Evolutionary conservation across 345 rosid species (phyloP).

Genomic region (Ricinus communis): DNA sequence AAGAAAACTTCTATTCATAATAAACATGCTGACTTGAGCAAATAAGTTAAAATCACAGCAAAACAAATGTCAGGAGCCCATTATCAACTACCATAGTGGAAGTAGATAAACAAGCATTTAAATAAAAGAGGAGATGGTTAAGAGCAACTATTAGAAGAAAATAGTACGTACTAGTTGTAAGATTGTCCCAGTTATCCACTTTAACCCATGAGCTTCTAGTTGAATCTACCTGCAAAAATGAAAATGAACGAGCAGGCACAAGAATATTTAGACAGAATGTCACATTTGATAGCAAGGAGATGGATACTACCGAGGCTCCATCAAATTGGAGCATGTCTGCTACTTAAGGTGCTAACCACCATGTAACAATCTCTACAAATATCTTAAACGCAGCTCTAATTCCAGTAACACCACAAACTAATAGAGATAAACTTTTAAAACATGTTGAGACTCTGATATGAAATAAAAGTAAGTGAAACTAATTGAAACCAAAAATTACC

Average conservation of each 20-base stretch:
- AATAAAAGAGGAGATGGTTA: not conserved
- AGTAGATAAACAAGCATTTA: not conserved
- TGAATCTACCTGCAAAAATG: slow-evolving; percentile 57
- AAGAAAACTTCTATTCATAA: slow-evolving; percentile 14
- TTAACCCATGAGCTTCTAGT: slow-evolving; percentile 56
- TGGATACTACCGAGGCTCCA: not conserved
- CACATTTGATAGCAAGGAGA: not conserved
- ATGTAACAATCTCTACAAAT: not conserved
- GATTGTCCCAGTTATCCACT: slow-evolving; percentile 65
- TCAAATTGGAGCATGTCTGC: not conserved
- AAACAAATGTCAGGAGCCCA: not conserved
- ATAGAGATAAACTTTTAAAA: not conserved
- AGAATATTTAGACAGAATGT: not conserved
- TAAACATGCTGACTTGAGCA: slow-evolving; percentile 16
- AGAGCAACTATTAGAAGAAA: not conserved
- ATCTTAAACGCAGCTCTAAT: not conserved
- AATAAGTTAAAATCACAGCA: not conserved
- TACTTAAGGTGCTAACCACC: not conserved
- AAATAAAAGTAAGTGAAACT: slow-evolving; percentile 5
- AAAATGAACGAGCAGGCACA: not conserved
- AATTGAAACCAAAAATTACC: slow-evolving; percentile 38
- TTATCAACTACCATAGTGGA: not conserved
- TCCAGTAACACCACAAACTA: not conserved
- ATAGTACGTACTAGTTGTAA: slow-evolving; percentile 48
- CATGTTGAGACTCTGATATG: not conserved